phyloP scores from a whole-genome alignment of 108 stramenopile species.

The Nitzschia inconspicua region DNA sequence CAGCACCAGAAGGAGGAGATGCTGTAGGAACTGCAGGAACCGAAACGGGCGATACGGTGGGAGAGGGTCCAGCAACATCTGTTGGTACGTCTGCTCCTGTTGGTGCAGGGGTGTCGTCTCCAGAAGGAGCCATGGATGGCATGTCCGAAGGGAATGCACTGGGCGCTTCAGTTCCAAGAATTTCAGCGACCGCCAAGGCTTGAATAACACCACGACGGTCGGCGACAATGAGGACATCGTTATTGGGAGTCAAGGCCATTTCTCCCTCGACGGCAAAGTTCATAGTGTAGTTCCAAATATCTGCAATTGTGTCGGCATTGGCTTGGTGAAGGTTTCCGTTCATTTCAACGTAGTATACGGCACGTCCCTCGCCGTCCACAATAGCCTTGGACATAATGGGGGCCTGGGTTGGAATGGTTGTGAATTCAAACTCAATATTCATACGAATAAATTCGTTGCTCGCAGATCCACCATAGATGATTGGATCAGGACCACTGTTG shows the following conservation, averaged over 20 bases:
- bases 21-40: background rate
- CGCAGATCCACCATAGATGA: constrained; percentile 26
- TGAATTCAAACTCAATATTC: constrained; percentile 3
- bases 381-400: constrained; percentile 17
- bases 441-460: constrained; percentile 21
- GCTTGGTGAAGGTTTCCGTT: constrained; percentile 20
- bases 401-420: background rate
- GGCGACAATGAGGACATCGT: constrained; percentile 14
- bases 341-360: constrained; percentile 27
- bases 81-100: constrained; percentile 3
- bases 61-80: background rate
- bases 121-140: constrained; percentile 9
- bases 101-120: background rate
- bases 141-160: constrained; percentile 8
- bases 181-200: constrained; percentile 16
- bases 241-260: constrained; percentile 20
- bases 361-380: constrained; percentile 19
- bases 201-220: constrained; percentile 10
- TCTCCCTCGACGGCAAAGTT: constrained; percentile 21
- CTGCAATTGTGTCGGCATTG: constrained; percentile 5
- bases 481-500: background rate
- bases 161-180: constrained; percentile 13
- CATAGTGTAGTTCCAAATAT: constrained; percentile 12
- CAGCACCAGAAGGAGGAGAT: background rate
- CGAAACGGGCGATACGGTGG: background rate